Evolutionary conservation across 202 grass and related monocot species (phyloP), one percentile per base, ranked within the genome.

Genomic region (Cymbopogon flexuosus): DNA sequence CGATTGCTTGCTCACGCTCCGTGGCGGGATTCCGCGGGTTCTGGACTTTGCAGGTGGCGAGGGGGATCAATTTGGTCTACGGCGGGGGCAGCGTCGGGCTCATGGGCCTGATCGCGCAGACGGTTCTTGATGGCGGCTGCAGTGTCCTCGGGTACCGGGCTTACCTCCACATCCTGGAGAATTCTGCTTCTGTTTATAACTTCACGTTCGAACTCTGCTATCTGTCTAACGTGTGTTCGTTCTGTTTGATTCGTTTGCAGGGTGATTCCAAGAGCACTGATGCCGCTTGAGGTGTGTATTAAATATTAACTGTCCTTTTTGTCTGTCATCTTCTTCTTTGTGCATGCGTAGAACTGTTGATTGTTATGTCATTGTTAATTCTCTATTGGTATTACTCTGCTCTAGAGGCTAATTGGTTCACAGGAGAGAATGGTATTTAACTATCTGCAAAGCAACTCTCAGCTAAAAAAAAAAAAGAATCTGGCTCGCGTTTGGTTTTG

Each of bases 101-200:
- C 77, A 99, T 99, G 96, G 96, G 96, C 19, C 72, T 99, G 85
- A 93, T 99, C 82, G 93, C 96, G 78, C 92, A 83, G 72, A 93
- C 88, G 8, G 96, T 99, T 85, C 65, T 81, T 69, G 92, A 91
- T 70, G 96, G 96, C 30, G 92, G 92, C 73, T 93, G 92, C 70
- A 79, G 79, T 71, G 96, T 99, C 78, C 90, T 93, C 64, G 96
- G 96, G 96, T 81, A 80, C 27, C 27, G 27, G 27, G 27, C 27
- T 27, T 27, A 27, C 24, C 23, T 64, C 21, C 56, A 27, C 3
- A 1, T 16, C 41, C 35, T 8, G 27, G 42, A 81, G 35, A 65
- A 31, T 45, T 82, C 16, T 43, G 18, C 62, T 68, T 62, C 3
- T 81, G 19, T 57, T 87, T 49, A 73, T 27, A 5, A 60, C 37